Percentiles rank a stretch among this genome's conserved stretches.
phyloP scores from a whole-genome alignment of 176 grass and related monocot species.

The Hsuehochloa calcarea region DNA sequence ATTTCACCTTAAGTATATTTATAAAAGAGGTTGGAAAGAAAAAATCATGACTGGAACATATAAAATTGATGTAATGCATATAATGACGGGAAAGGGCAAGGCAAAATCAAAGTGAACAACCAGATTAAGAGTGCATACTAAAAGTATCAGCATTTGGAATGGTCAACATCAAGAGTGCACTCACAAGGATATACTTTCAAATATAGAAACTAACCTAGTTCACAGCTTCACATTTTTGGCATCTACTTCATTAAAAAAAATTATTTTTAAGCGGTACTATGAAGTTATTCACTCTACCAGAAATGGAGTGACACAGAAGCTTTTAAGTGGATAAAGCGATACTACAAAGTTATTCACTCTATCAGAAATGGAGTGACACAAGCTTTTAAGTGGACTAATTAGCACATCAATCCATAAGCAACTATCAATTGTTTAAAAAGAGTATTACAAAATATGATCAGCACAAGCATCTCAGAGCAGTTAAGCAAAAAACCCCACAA shows the following conservation, averaged over 20 bases:
- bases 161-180: background rate
- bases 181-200: background rate
- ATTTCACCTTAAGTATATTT: slow-evolving; percentile 9
- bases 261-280: background rate
- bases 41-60: background rate
- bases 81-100: background rate
- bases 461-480: background rate
- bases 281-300: background rate
- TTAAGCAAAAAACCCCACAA: background rate
- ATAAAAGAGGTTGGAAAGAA: background rate
- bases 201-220: background rate
- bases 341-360: background rate
- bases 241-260: background rate
- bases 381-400: background rate
- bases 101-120: background rate
- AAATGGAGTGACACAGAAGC: background rate
- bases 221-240: background rate
- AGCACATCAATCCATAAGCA: background rate
- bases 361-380: background rate
- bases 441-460: background rate
- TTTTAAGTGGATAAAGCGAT: background rate
- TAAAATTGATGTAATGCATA: background rate
- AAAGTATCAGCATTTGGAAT: background rate
- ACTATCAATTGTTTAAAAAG: background rate
- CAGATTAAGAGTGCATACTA: background rate